A percentile compares a stretch with the other conserved stretches of the same genome.
phyloP scores from a whole-genome alignment of 345 rosid species.

The Noccaea bulbosa region DNA sequence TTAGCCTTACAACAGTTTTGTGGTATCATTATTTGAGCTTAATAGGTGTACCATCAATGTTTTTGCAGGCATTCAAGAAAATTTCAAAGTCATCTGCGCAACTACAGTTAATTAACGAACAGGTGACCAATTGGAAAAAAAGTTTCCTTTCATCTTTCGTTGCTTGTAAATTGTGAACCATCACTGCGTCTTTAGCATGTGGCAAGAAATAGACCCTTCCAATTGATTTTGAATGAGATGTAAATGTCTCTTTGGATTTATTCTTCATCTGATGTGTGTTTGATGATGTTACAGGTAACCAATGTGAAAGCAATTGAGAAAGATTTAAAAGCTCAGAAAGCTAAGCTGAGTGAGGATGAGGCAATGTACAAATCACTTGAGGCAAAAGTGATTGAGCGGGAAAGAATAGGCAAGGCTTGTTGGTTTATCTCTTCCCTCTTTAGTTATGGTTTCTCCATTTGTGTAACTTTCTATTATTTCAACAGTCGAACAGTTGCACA shows the following conservation, averaged over 20 bases:
- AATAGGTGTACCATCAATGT: constrained; percentile 8
- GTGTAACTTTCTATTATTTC: constrained; percentile 24
- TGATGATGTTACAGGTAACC: constrained; percentile 55
- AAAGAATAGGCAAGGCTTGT: constrained; percentile 62
- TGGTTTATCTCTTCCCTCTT: constrained; percentile 22
- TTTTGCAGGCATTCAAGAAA: constrained; percentile 69
- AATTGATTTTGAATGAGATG: background rate
- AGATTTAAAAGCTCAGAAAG: constrained; percentile 68
- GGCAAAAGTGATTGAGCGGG: constrained; percentile 70
- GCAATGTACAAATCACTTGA: constrained; percentile 69
- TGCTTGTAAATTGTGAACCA: constrained; percentile 9
- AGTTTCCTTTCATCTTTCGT: background rate
- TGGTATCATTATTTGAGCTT: background rate
- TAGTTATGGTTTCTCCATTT: constrained; percentile 12
- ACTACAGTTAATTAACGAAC: constrained; percentile 77
- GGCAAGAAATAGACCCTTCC: constrained; percentile 7
- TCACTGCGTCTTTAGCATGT: constrained; percentile 10
- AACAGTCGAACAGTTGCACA: constrained; percentile 68
- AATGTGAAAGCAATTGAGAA: constrained; percentile 83
- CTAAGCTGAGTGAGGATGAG: constrained; percentile 70
- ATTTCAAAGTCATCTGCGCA: constrained; percentile 72
- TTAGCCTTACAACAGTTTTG: constrained; percentile 8
- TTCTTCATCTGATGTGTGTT: background rate
- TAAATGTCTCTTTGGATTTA: constrained; percentile 1
- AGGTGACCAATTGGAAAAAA: constrained; percentile 51